Base-by-base conservation (phyloP, 2,329 filamentous ascomycete species). In the Myriosclerotinia scirpicola region DNA sequence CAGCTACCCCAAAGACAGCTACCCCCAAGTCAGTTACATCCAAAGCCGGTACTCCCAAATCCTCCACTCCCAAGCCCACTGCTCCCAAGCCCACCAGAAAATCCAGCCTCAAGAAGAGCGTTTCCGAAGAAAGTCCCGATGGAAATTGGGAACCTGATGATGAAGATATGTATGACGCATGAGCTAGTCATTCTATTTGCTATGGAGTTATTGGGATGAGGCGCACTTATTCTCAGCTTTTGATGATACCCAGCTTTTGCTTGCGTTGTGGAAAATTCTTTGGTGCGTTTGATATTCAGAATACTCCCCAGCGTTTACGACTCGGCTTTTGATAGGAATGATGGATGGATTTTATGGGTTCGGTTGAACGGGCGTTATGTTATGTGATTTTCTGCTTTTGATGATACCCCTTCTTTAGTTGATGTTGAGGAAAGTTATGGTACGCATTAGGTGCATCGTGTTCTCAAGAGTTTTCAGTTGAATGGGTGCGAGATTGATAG, bases 181-280 rank as follows among this genome's bases (percentile, higher is more conserved):
- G 14, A 36, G 12, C 14, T 20, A 2, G 0, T 2, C n/a, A 6
- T 6, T 9, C 2, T 17, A 2, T 26, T 20, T 1, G 20, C 7
- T 7, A 48, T 48, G 42, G 8, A 12, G 7, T 26, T 7, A 0
- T 26, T 26, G 12, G n/a, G 12, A 60, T 38, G 7, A 9, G 7
- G 30, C 44, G 44, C 14, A 54, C 15, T 38, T n/a, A 6, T 7
- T 26, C 17, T 38, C n/a, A 9, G 54, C 15, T 60, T 26, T 50
- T 36, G 15, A 60, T 38, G n/a, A 60, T 60, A 26, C 46, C 20
- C 26, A 2, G 46, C n/a, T 60, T 60, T 38, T 9, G n/a, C 34
- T 14, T 17, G 12, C 7, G 17, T 50, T 38, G 44, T 22, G 34
- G 34, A 54, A 14, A 38, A 6, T n/a, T 8, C 20, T 54, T 38